Evolutionary conservation across 2,329 filamentous ascomycete species (phyloP), one percentile per base, ranked within the genome.

Genomic region (Xylaria sp.): DNA sequence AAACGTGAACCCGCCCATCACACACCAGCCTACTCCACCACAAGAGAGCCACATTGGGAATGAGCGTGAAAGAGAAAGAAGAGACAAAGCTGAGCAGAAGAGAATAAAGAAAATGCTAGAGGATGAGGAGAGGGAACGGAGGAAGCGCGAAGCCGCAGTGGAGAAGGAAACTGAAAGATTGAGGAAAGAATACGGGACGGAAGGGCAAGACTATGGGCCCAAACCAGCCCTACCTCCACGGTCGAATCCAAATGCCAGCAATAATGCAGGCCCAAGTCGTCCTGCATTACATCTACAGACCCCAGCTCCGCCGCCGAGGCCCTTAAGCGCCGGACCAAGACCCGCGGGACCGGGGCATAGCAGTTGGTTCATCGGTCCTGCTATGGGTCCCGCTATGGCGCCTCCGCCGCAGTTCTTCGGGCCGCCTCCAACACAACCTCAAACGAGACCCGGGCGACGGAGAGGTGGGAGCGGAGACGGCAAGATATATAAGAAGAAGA

Each of bases 81-180:
- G 84, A 12, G 89, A 92, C 59, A 76, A 78, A 35, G 85, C 84
- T 44, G 87, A 87, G 74, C 83, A 88, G 68, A 82, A 83, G 68
- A 84, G 88, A 48, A 87, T 92, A 63, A 87, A 89, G 75, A 86
- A 85, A 74, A 90, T 92, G 85, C 84, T 92, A 4, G 87, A 91
- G 58, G 83, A 85, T 51, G 91, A 94, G 76, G 88, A 91, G 29
- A 86, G 84, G 65, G 90, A 92, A 73, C 85, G 83, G 0, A 85
- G 81, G 29, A 81, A 80, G 37, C 83, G 84, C 66, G 86, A 90
- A 37, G 87, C 85, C 10, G 87, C 88, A 73, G 82, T 94, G 1
- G 90, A 94, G 23, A 87, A 86, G 70, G 95, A 99, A 81, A 98
- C 96, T 0, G 93, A 96, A 78, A 86, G 94, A 1, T 83, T 99